These are phyloP conservation scores for Circinella minor DNA, from an alignment of 371 early-diverging fungal species.

Conservation along the genomic window DNA sequence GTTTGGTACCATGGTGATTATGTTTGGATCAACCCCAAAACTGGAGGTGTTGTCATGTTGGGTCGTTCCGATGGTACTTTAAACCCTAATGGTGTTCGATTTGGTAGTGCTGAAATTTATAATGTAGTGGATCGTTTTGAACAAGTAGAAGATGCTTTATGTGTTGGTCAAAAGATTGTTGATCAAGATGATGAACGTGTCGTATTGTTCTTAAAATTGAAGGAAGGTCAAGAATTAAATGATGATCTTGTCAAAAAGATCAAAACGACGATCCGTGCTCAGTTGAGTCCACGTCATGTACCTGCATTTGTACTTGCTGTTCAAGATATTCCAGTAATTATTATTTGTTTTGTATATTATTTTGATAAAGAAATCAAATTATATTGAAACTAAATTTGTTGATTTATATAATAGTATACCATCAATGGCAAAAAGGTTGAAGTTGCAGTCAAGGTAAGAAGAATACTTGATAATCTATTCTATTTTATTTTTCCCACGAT, in stretches of 20 bases:
- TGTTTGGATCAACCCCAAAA: slow-evolving; percentile 82
- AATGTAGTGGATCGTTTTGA: slow-evolving; percentile 81
- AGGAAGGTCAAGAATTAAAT: slow-evolving; percentile 35
- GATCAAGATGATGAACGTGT: slow-evolving; percentile 90
- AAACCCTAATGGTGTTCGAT: slow-evolving; percentile 95
- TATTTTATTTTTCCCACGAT: too few species aligned
- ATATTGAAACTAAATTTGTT: too few species aligned
- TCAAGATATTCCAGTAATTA: slow-evolving; percentile 84
- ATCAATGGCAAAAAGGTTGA: slow-evolving; percentile 98
- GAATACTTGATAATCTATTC: too few species aligned
- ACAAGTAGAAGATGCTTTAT: slow-evolving; percentile 51
- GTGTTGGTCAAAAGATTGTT: slow-evolving; percentile 84
- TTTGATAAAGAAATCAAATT: too few species aligned
- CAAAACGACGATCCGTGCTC: slow-evolving; percentile 77
- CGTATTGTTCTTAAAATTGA: slow-evolving; percentile 88
- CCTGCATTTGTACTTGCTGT: slow-evolving; percentile 87
- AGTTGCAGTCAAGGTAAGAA: slow-evolving; percentile 85
- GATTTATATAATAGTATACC: slow-evolving; percentile 67
- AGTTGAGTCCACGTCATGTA: slow-evolving; percentile 92
- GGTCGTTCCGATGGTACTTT: slow-evolving; percentile 96
- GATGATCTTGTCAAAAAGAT: slow-evolving; percentile 62
- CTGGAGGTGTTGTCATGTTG: slow-evolving; percentile 94
- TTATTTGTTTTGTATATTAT: background rate
- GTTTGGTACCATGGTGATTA: slow-evolving; percentile 98
- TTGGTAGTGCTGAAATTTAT: slow-evolving; percentile 96